These are phyloP conservation scores for Paecilomyces fulvus DNA, from an alignment of 2,329 filamentous ascomycete genomes.

Conservation along the genomic window DNA sequence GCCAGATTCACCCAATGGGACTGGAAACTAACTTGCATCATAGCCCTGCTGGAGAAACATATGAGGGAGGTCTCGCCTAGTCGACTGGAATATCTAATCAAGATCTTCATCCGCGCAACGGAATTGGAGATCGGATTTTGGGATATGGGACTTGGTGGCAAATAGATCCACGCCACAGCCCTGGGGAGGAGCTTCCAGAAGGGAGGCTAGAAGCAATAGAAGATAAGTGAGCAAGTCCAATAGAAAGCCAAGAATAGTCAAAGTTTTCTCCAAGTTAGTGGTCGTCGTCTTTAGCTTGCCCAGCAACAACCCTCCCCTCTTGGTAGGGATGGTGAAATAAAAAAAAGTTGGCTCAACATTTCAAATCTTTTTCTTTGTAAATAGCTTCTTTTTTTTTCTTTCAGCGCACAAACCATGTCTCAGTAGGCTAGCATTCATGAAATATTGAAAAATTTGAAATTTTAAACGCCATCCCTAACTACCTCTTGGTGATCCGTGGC, in stretches of 20 bases:
- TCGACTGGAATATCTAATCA: constrained; percentile 71
- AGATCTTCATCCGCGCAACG: constrained; percentile 81
- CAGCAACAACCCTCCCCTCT: neutral
- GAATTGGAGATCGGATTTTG: constrained; percentile 69
- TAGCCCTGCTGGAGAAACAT: constrained; percentile 67
- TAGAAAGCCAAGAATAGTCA: neutral
- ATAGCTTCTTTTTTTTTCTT: no score
- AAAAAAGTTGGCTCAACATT: no score
- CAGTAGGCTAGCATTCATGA: no score
- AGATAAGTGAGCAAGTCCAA: neutral
- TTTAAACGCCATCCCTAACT: no score
- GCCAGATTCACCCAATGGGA: neutral
- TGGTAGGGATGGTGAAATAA: no score
- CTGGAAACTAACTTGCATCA: constrained; percentile 2
- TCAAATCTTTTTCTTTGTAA: no score
- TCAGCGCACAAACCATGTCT: no score
- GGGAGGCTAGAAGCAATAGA: neutral
- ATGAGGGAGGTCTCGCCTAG: constrained; percentile 63
- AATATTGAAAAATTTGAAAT: no score
- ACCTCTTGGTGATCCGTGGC: neutral
- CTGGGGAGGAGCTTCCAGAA: neutral
- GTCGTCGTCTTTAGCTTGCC: constrained; percentile 1
- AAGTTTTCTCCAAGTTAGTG: neutral
- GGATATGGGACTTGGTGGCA: constrained; percentile 52
- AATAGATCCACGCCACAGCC: constrained; percentile 20